phyloP scores from a whole-genome alignment of 2,329 filamentous ascomycete genomes.

The Apiospora hydei region DNA sequence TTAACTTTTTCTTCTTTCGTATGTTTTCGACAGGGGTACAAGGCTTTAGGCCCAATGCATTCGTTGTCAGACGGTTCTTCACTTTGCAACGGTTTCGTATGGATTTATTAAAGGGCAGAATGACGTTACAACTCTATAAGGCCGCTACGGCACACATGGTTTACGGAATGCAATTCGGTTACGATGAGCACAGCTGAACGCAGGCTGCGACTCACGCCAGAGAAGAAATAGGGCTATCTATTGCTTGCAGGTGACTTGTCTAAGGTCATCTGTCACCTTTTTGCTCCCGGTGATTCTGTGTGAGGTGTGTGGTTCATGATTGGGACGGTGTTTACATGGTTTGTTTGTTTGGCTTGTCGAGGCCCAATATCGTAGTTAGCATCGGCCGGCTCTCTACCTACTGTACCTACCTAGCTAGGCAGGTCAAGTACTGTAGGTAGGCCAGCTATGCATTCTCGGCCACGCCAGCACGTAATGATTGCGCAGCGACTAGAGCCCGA shows the following conservation, averaged over 20 bases:
- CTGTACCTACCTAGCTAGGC: background rate
- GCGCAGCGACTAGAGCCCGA: background rate
- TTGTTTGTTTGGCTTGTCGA: background rate
- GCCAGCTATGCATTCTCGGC: background rate
- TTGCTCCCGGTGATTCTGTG: background rate
- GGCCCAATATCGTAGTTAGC: background rate
- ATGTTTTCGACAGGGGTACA: constrained; percentile 9
- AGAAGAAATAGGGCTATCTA: background rate
- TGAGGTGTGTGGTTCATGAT: background rate
- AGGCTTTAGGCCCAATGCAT: constrained; percentile 18
- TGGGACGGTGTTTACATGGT: background rate
- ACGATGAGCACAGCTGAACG: constrained; percentile 6
- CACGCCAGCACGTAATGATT: constrained; percentile 7
- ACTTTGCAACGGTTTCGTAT: constrained; percentile 18
- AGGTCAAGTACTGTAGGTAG: background rate
- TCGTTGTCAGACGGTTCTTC: constrained; percentile 10
- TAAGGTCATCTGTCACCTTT: background rate
- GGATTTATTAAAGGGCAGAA: constrained; percentile 16
- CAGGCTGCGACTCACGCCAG: constrained; percentile 4
- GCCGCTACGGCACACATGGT: background rate
- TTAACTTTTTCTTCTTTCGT: constrained; percentile 13
- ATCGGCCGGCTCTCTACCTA: background rate
- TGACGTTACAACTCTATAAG: constrained; percentile 7
- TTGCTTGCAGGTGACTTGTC: background rate
- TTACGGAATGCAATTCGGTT: constrained; percentile 21